Percentiles rank a stretch among this genome's conserved stretches.
Conservation (phyloP, 1,284 basidiomycete species). For the Cryptococcus amylolentus region DNA sequence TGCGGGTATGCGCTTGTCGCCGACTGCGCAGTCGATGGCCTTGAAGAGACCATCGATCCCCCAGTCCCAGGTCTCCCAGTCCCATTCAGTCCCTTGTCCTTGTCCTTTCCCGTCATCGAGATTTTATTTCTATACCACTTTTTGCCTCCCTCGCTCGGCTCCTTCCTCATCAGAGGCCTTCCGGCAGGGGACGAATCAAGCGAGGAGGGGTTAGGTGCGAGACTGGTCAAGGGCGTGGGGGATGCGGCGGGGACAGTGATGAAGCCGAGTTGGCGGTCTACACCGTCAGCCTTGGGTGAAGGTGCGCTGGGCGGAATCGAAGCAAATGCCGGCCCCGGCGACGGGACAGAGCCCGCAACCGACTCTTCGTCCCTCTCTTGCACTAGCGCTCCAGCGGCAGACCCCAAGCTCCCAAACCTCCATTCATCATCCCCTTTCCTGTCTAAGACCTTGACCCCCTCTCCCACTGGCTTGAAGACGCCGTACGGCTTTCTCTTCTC, state of each 20-base stretch:
- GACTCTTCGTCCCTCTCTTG: not conserved
- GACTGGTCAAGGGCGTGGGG: not conserved
- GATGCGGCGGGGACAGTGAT: not conserved
- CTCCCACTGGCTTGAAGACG: not conserved
- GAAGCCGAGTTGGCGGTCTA: slow-evolving; percentile 12
- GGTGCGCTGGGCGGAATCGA: not conserved
- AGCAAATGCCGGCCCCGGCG: not conserved
- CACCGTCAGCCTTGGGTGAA: not conserved
- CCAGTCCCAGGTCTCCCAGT: not conserved
- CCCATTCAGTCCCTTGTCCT: slow-evolving; percentile 5
- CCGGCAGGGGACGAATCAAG: not conserved
- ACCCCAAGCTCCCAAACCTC: no score
- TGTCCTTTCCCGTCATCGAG: slow-evolving; percentile 3
- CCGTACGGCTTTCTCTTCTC: slow-evolving; percentile 1
- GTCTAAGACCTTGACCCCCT: not conserved
- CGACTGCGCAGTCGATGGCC: slow-evolving; percentile 8
- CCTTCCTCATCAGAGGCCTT: slow-evolving; percentile 8
- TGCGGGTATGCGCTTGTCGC: not conserved
- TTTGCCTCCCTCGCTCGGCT: not conserved
- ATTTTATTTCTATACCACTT: slow-evolving; percentile 7
- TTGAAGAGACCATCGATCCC: not conserved
- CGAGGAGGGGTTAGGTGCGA: not conserved
- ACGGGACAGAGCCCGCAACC: not conserved
- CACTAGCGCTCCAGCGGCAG: not conserved
- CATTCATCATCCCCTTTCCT: not conserved